A percentile compares a stretch with the other conserved stretches of the same genome.
phyloP scores from a whole-genome alignment of 1,284 basidiomycete genomes.

The Melampsora occidentalis region DNA sequence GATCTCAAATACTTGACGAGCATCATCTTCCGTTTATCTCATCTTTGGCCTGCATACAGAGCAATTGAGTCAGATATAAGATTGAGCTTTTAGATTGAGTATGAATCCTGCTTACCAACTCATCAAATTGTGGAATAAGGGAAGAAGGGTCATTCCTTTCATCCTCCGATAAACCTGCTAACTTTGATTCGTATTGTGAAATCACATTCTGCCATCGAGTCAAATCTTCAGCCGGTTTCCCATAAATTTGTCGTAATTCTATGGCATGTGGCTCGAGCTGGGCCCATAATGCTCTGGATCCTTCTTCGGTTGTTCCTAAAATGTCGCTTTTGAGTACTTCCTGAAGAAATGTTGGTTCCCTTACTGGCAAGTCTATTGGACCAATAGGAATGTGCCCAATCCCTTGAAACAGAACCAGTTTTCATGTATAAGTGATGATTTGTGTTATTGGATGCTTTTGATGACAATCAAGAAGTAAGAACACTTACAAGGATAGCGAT shows the following conservation, averaged over 20 bases:
- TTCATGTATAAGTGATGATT: no score
- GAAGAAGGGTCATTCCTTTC: not conserved
- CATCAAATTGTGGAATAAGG: not conserved
- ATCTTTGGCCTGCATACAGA: conserved; percentile 3
- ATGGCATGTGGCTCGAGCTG: not conserved
- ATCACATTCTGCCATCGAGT: not conserved
- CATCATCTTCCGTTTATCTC: not conserved
- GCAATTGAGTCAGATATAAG: not conserved
- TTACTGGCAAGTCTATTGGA: not conserved
- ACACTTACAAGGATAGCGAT: not conserved
- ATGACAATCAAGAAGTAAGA: not conserved
- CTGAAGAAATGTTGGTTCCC: not conserved
- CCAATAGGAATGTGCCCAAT: not conserved
- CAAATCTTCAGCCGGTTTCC: not conserved
- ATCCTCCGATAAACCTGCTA: not conserved
- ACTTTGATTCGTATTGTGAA: not conserved
- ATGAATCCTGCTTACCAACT: not conserved
- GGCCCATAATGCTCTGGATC: not conserved
- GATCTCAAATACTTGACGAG: no score
- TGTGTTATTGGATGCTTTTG: not conserved
- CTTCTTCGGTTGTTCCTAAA: not conserved
- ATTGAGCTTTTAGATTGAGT: not conserved
- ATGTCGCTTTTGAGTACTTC: not conserved
- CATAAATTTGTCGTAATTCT: not conserved
- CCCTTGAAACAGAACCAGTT: not conserved